Percentiles rank a stretch among this genome's conserved stretches.
Evolutionary conservation across 176 grass and related monocot genomes (phyloP).

Genomic region (Oryza meyeriana): DNA sequence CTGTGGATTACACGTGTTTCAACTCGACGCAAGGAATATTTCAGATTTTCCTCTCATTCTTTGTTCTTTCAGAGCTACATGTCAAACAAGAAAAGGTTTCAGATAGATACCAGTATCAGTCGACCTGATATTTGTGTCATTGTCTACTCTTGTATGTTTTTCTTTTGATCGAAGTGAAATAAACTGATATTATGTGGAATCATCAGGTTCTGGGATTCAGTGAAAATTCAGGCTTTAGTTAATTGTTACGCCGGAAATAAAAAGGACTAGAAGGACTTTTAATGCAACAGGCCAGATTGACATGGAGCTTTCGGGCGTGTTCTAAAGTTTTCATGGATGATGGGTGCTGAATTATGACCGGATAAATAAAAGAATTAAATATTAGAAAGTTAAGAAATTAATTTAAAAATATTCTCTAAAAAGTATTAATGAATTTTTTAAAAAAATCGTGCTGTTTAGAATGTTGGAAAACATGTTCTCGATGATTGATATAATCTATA

Average conservation of each 20-base stretch:
- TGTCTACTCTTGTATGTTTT: background rate
- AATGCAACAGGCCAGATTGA: background rate
- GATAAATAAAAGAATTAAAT: too few species aligned
- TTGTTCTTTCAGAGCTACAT: background rate
- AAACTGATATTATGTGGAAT: background rate
- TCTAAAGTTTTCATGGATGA: too few species aligned
- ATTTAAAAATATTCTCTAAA: too few species aligned
- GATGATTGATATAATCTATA: too few species aligned
- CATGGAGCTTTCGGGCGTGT: too few species aligned
- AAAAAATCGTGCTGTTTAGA: too few species aligned
- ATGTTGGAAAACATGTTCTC: too few species aligned
- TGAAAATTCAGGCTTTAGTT: background rate
- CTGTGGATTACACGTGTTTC: background rate
- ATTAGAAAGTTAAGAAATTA: too few species aligned
- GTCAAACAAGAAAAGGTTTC: background rate
- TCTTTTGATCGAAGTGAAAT: background rate
- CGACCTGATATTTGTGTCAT: background rate
- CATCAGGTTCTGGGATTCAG: background rate
- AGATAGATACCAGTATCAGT: background rate
- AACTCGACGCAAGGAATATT: background rate
- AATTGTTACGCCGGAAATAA: background rate
- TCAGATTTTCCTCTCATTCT: background rate
- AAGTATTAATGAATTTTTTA: too few species aligned
- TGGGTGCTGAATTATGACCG: too few species aligned
- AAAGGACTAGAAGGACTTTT: background rate